These are phyloP conservation scores for Elsinoe perseae DNA, from an alignment of 2,329 filamentous ascomycete species.

Conservation along the genomic window DNA sequence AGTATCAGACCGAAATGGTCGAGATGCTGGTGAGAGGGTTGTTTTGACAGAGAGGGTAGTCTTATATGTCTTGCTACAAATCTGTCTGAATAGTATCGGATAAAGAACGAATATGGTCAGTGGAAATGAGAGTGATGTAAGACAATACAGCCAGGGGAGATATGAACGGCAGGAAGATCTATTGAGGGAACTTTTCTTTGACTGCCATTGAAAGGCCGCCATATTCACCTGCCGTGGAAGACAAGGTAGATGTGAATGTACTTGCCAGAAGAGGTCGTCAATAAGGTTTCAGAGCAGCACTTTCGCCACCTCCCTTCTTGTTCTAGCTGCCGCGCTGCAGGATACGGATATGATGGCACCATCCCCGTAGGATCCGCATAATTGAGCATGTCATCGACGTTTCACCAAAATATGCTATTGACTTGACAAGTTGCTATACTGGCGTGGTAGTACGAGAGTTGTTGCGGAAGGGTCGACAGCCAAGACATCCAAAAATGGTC, in stretches of 20 bases:
- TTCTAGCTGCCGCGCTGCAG: too few species aligned
- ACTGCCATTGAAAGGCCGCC: constrained; percentile 11
- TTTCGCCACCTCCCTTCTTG: background rate
- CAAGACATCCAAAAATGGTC: constrained; percentile 16
- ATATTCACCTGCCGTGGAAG: background rate
- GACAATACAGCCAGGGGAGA: background rate
- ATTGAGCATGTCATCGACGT: too few species aligned
- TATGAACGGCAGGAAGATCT: background rate
- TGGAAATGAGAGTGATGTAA: constrained; percentile 19
- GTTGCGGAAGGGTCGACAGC: background rate
- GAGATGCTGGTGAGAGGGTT: constrained; percentile 25
- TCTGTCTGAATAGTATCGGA: background rate
- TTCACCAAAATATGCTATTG: too few species aligned
- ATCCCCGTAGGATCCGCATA: too few species aligned
- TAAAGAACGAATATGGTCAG: constrained; percentile 16
- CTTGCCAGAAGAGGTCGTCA: constrained; percentile 19
- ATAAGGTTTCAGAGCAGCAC: constrained; percentile 17
- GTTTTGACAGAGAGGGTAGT: constrained; percentile 19
- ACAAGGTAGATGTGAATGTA: background rate
- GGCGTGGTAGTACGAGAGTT: background rate
- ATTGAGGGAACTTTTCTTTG: constrained; percentile 5
- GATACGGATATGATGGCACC: too few species aligned
- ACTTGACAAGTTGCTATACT: too few species aligned
- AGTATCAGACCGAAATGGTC: constrained; percentile 17
- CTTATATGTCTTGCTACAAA: constrained; percentile 13